These are phyloP conservation scores for Trametes villosa DNA, from an alignment of 768 basidiomycete genomes.

Conservation along the genomic window DNA sequence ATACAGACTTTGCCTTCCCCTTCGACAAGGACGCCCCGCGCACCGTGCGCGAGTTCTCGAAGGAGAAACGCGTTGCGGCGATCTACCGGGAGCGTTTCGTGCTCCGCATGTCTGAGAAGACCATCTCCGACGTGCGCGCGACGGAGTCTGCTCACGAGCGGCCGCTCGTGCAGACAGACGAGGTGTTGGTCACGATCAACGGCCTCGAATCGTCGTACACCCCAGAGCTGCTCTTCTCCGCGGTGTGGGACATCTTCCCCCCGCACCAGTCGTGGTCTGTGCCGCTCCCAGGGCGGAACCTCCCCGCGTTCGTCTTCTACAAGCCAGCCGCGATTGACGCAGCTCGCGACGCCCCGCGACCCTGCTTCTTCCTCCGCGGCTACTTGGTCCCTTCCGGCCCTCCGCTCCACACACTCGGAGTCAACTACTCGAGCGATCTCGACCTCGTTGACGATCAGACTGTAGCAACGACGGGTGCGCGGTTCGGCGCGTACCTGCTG, in stretches of 20 bases:
- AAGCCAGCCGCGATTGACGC: neutral
- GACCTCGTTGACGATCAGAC: neutral
- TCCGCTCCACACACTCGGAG: neutral
- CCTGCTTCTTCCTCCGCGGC: slow-evolving; percentile 4
- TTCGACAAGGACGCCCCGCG: too few species aligned
- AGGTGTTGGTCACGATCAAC: neutral
- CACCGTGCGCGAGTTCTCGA: too few species aligned
- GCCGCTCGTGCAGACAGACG: neutral
- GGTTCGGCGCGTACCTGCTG: slow-evolving; percentile 2
- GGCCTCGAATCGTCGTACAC: neutral
- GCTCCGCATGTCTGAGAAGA: neutral
- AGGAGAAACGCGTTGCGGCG: neutral
- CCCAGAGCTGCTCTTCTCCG: neutral
- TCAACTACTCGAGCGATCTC: slow-evolving; percentile 10
- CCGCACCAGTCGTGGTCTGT: neutral
- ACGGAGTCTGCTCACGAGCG: slow-evolving; percentile 10
- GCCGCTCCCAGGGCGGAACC: neutral
- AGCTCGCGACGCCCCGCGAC: neutral
- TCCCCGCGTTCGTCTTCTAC: slow-evolving; percentile 4
- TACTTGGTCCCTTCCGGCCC: neutral
- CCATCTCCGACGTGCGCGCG: neutral
- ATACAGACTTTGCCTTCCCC: too few species aligned
- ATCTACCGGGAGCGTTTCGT: neutral
- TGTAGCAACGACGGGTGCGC: neutral
- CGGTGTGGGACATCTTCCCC: neutral